phyloP scores from a whole-genome alignment of 352 stramenopile genomes.

The Phytopythium chamaehyphon region DNA sequence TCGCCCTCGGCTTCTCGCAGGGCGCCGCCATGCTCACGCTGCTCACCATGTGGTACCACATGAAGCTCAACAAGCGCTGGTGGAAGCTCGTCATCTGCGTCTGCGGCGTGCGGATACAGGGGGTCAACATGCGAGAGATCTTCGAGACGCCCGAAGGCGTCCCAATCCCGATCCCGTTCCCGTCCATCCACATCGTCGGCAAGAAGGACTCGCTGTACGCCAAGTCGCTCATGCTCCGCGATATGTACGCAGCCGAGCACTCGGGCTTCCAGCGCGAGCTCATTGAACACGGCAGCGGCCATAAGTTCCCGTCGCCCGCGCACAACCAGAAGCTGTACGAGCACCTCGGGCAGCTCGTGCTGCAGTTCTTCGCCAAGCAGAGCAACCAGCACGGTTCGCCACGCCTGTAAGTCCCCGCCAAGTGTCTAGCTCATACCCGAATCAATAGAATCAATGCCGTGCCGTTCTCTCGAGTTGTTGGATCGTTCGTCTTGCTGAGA shows the following conservation, averaged over 20 bases:
- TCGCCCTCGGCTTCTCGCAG: conserved; percentile 78
- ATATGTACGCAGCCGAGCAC: conserved; percentile 39
- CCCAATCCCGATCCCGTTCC: conserved; percentile 35
- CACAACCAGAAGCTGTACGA: conserved; percentile 43
- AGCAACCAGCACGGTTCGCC: background rate
- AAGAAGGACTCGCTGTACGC: conserved; percentile 45
- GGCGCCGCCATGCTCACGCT: conserved; percentile 61
- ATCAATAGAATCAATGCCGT: no score
- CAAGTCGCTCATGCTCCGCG: conserved; percentile 30
- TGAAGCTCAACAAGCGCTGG: conserved; percentile 30
- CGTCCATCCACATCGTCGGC: conserved; percentile 56
- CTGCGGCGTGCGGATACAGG: conserved; percentile 27
- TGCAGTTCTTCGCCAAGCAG: conserved; percentile 30
- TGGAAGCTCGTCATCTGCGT: conserved; percentile 58
- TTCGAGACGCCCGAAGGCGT: conserved; percentile 40
- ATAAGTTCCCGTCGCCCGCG: conserved; percentile 65
- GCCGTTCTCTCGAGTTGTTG: background rate
- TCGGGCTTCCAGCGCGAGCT: conserved; percentile 30
- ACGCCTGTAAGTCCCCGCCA: background rate
- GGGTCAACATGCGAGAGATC: conserved; percentile 31
- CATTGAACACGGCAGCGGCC: conserved; percentile 40
- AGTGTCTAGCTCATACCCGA: no score
- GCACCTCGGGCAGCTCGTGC: conserved; percentile 33
- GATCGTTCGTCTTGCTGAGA: no score
- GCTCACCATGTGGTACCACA: conserved; percentile 54